A percentile compares a stretch with the other conserved stretches of the same genome.
phyloP scores from a whole-genome alignment of 2,329 filamentous ascomycete genomes.

The Claviceps quebecensis region DNA sequence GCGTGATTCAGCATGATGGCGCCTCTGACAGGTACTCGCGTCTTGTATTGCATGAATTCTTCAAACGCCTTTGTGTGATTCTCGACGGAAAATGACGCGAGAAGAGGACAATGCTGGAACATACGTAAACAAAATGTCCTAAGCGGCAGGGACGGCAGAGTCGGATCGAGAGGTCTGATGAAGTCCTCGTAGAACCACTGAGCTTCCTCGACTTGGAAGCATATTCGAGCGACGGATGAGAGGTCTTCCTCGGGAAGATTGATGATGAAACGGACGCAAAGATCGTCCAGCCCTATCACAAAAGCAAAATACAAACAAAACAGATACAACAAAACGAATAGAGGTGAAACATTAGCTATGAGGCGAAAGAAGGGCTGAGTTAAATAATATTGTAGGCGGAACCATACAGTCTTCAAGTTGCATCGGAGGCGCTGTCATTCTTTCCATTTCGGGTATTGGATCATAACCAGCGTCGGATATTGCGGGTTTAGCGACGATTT shows the following conservation, averaged over 20 bases:
- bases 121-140: constrained; percentile 79
- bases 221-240: constrained; percentile 80
- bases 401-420: constrained; percentile 73
- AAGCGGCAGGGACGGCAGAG: constrained; percentile 71
- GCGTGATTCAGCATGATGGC: constrained; percentile 82
- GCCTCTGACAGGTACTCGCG: constrained; percentile 80
- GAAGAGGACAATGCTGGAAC: constrained; percentile 84
- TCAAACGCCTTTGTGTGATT: constrained; percentile 75
- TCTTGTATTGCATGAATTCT: constrained; percentile 89
- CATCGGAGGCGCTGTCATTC: constrained; percentile 67
- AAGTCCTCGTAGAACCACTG: constrained; percentile 99
- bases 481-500: not conserved
- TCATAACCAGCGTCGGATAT: constrained; percentile 6
- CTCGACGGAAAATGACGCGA: constrained; percentile 65
- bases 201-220: constrained; percentile 96
- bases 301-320: not conserved
- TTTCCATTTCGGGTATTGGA: constrained; percentile 23
- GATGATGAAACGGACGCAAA: constrained; percentile 95
- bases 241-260: constrained; percentile 90
- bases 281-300: constrained; percentile 74
- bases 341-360: constrained; percentile 10
- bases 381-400: not conserved
- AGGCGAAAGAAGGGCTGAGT: not conserved
- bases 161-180: constrained; percentile 76
- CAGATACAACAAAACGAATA: not conserved